Evolutionary conservation across 2,329 filamentous ascomycete genomes (phyloP).

Genomic region (Teratosphaeria pseudoeucalypti): DNA sequence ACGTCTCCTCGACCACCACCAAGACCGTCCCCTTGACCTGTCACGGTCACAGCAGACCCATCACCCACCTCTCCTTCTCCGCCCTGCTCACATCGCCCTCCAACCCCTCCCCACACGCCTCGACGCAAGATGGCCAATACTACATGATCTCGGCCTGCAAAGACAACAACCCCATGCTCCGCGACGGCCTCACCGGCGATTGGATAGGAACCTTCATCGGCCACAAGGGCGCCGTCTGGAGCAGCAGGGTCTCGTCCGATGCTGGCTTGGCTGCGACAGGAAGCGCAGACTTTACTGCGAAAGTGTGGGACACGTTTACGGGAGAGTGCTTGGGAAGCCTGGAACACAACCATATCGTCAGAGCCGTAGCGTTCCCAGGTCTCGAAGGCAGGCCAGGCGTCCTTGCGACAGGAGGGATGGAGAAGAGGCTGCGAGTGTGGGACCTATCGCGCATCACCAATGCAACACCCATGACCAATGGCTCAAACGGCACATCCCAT

Average conservation of each 20-base stretch:
- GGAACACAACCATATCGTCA: slow-evolving; percentile 89
- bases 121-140: slow-evolving; percentile 38
- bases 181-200: slow-evolving; percentile 88
- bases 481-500: slow-evolving; percentile 6
- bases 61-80: slow-evolving; percentile 86
- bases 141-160: slow-evolving; percentile 72
- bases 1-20: slow-evolving; percentile 21
- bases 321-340: slow-evolving; percentile 81
- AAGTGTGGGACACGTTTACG: slow-evolving; percentile 94
- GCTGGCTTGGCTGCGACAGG: slow-evolving; percentile 82
- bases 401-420: slow-evolving; percentile 84
- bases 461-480: slow-evolving; percentile 6
- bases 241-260: slow-evolving; percentile 81
- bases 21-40: slow-evolving; percentile 81
- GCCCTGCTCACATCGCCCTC: slow-evolving; percentile 45
- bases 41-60: slow-evolving; percentile 85
- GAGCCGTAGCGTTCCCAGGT: slow-evolving; percentile 71
- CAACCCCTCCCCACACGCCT: slow-evolving; percentile 5
- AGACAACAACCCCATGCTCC: slow-evolving; percentile 98
- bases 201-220: slow-evolving; percentile 98
- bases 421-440: slow-evolving; percentile 93
- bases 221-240: slow-evolving; percentile 97
- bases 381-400: slow-evolving; percentile 58
- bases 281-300: slow-evolving; percentile 83
- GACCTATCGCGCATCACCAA: slow-evolving; percentile 54